Conservation (phyloP, 192 early-diverging fungal species). For the Backusella circina region DNA sequence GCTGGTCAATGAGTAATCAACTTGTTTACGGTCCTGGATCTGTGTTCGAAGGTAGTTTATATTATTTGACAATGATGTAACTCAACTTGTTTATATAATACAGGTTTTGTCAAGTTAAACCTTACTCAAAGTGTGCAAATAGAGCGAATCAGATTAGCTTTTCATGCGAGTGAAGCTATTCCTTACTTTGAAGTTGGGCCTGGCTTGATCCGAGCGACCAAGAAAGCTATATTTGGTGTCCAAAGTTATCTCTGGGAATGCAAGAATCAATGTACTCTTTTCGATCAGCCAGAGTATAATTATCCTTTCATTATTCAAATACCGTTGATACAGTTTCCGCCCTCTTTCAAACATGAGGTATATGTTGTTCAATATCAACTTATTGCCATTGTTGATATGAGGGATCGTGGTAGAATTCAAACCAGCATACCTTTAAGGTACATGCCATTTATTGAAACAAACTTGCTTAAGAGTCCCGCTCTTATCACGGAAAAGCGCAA, state of each 20-base stretch:
- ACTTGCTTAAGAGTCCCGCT: background rate
- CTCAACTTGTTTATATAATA: background rate
- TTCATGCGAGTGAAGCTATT: background rate
- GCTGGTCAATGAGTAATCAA: background rate
- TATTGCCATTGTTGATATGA: background rate
- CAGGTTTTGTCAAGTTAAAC: background rate
- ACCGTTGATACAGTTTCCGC: conserved; percentile 15
- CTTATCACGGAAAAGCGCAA: background rate
- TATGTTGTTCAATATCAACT: conserved; percentile 2
- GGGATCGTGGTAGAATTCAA: no score
- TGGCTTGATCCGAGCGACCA: background rate
- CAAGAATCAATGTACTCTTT: background rate
- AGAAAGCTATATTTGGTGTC: background rate
- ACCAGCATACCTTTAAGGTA: background rate
- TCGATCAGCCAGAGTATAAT: background rate
- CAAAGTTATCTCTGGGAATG: conserved; percentile 6
- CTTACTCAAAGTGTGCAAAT: background rate
- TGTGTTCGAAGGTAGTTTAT: conserved; percentile 16
- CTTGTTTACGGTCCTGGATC: conserved; percentile 19
- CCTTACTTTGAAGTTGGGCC: background rate
- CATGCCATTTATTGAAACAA: conserved; percentile 18
- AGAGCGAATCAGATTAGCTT: background rate
- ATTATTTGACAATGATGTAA: background rate
- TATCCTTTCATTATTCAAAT: conserved; percentile 19
- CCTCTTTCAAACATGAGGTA: background rate